These are phyloP conservation scores for Cunninghamia lanceolata DNA, from an alignment of 75 land plant species.

Conservation along the genomic window DNA sequence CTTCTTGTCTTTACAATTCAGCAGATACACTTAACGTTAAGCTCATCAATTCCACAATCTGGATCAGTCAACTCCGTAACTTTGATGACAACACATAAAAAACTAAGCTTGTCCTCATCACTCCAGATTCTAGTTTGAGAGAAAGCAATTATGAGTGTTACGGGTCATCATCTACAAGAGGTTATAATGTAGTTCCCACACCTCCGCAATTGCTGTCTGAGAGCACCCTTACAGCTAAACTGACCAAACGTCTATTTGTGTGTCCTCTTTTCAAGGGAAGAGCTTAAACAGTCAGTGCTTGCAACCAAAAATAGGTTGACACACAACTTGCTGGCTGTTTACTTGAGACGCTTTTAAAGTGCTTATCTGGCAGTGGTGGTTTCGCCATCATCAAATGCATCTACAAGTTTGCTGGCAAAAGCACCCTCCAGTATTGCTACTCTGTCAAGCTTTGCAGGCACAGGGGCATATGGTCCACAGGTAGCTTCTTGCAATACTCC, in stretches of 20 bases:
- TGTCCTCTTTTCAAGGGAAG: too few relatives aligned
- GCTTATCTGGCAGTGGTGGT: slow-evolving; percentile 14
- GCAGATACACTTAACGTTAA: neutral
- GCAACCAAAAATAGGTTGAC: too few relatives aligned
- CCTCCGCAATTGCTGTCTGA: slow-evolving; percentile 64
- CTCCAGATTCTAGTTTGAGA: neutral
- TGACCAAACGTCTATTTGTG: slow-evolving; percentile 20
- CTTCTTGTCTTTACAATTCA: too few relatives aligned
- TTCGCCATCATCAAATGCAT: slow-evolving; percentile 16
- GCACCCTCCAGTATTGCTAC: slow-evolving; percentile 3
- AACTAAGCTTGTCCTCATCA: neutral
- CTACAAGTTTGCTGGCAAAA: neutral
- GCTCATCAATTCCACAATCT: neutral
- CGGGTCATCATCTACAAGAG: slow-evolving; percentile 57
- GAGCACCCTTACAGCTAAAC: neutral
- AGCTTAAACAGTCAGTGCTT: too few relatives aligned
- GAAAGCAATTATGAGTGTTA: neutral
- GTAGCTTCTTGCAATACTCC: slow-evolving; percentile 16
- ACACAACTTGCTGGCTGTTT: too few relatives aligned
- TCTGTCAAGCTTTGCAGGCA: neutral
- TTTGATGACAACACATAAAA: slow-evolving; percentile 5
- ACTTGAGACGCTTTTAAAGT: too few relatives aligned
- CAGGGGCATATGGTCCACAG: neutral
- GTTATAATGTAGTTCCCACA: slow-evolving; percentile 85
- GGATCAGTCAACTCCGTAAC: neutral